Conservation (phyloP, 352 stramenopile genomes). For the Peronosclerospora sorghi region DNA sequence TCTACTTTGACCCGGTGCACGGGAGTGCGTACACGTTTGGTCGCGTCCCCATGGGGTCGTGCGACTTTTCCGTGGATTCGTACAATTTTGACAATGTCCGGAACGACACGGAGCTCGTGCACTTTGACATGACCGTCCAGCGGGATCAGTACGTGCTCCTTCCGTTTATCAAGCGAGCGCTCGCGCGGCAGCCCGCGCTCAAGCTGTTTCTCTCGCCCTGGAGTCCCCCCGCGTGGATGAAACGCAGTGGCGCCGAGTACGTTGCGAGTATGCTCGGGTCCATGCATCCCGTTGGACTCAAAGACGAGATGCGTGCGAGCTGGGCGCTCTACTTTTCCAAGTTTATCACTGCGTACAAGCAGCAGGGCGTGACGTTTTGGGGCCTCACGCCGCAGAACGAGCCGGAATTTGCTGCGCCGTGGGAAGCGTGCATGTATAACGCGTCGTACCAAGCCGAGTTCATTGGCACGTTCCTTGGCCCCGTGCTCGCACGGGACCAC, state of each 20-base stretch:
- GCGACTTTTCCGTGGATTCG: slow-evolving; percentile 72
- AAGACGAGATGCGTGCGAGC: slow-evolving; percentile 36
- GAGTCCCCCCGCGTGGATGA: slow-evolving; percentile 84
- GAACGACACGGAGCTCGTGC: slow-evolving; percentile 76
- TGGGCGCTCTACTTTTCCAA: slow-evolving; percentile 89
- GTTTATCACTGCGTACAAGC: slow-evolving; percentile 88
- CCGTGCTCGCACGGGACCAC: slow-evolving; percentile 51
- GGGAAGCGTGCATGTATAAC: slow-evolving; percentile 59
- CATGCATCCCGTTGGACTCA: slow-evolving; percentile 35
- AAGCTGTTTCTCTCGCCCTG: slow-evolving; percentile 77
- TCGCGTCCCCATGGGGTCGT: slow-evolving; percentile 76
- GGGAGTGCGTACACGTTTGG: slow-evolving; percentile 77
- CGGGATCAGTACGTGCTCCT: slow-evolving; percentile 59
- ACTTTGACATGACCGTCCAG: slow-evolving; percentile 60
- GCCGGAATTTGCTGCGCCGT: slow-evolving; percentile 56
- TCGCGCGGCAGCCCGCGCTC: slow-evolving; percentile 31
- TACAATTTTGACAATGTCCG: slow-evolving; percentile 81
- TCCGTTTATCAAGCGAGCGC: slow-evolving; percentile 46
- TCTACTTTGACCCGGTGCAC: slow-evolving; percentile 80
- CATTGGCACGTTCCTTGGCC: slow-evolving; percentile 67
- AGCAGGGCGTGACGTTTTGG: slow-evolving; percentile 75
- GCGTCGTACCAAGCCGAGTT: slow-evolving; percentile 58
- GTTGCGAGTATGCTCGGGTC: neutral
- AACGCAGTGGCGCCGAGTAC: slow-evolving; percentile 49
- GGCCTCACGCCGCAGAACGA: slow-evolving; percentile 88